Evolutionary conservation across 2,329 filamentous ascomycete species (phyloP).

Genomic region (Arthroderma sp.): DNA sequence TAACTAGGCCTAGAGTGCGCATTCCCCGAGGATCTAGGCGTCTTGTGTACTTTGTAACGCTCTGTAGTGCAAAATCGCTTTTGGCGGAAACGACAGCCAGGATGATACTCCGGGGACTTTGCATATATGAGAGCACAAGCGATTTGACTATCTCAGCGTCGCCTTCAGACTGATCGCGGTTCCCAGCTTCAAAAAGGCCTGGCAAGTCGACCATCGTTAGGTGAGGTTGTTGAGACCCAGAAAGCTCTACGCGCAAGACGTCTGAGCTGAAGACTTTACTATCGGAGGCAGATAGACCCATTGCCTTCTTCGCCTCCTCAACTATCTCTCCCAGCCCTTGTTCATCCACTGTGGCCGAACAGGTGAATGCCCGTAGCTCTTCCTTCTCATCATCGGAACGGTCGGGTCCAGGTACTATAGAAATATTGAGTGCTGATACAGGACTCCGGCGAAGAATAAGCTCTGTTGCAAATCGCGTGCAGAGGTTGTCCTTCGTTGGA

Average conservation of each 20-base stretch:
- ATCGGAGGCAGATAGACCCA: slow-evolving; percentile 13
- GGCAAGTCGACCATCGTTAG: slow-evolving; percentile 14
- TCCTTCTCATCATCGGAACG: slow-evolving; percentile 10
- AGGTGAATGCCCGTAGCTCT: slow-evolving; percentile 11
- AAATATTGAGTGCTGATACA: slow-evolving; percentile 12
- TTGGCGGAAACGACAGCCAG: slow-evolving; percentile 43
- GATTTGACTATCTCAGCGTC: slow-evolving; percentile 15
- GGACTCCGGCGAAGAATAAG: slow-evolving; percentile 32
- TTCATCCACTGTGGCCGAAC: not conserved
- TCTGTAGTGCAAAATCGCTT: slow-evolving; percentile 45
- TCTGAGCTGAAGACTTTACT: slow-evolving; percentile 6
- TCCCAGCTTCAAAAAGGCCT: slow-evolving; percentile 11
- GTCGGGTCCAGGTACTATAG: slow-evolving; percentile 14
- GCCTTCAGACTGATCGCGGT: slow-evolving; percentile 9
- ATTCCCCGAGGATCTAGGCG: slow-evolving; percentile 16
- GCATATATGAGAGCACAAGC: slow-evolving; percentile 39
- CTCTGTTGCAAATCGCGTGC: slow-evolving; percentile 37
- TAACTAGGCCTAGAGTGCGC: slow-evolving; percentile 17
- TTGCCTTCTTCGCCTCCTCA: not conserved
- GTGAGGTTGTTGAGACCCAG: slow-evolving; percentile 7
- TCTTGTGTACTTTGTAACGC: slow-evolving; percentile 36
- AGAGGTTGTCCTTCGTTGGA: slow-evolving; percentile 22
- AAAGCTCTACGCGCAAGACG: slow-evolving; percentile 6
- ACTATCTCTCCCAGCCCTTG: slow-evolving; percentile 1
- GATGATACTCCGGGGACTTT: slow-evolving; percentile 47